Percentiles rank a stretch among this genome's conserved stretches.
Evolutionary conservation across 192 early-diverging fungal species (phyloP).

Genomic region (Umbelopsis ramanniana): DNA sequence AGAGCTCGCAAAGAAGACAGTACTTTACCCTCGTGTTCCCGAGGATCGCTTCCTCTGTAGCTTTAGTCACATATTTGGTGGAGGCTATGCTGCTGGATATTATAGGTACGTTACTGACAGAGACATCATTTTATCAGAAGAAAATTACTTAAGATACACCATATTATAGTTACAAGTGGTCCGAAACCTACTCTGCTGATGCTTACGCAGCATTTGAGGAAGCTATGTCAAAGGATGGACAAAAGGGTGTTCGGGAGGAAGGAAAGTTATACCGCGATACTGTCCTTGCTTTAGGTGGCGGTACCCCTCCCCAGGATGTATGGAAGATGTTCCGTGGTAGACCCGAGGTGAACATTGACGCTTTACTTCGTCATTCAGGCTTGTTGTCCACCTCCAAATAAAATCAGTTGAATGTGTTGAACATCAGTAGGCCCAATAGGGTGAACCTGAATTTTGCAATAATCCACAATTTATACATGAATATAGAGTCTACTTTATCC

Average conservation of each 20-base stretch:
- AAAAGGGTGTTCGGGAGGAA: constrained; percentile 23
- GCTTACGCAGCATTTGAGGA: constrained; percentile 64
- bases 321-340: constrained; percentile 61
- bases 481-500: too few relatives aligned
- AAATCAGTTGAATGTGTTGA: not conserved
- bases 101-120: constrained; percentile 43
- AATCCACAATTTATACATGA: too few relatives aligned
- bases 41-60: constrained; percentile 61
- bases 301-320: constrained; percentile 52
- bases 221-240: constrained; percentile 24
- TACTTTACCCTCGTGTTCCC: constrained; percentile 47
- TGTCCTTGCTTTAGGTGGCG: constrained; percentile 60
- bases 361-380: constrained; percentile 59
- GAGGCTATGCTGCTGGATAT: constrained; percentile 62
- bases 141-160: not conserved
- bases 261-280: constrained; percentile 62
- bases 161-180: constrained; percentile 59
- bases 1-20: constrained; percentile 49
- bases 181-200: constrained; percentile 66
- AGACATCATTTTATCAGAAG: not conserved
- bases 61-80: constrained; percentile 64
- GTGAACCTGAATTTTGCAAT: too few relatives aligned
- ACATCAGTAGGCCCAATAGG: too few relatives aligned
- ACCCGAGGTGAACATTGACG: constrained; percentile 50
- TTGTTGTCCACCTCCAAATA: constrained; percentile 20